Percentiles rank a stretch among this genome's conserved stretches.
phyloP scores from a whole-genome alignment of 306 rosid genomes.

The Quercus rubra region DNA sequence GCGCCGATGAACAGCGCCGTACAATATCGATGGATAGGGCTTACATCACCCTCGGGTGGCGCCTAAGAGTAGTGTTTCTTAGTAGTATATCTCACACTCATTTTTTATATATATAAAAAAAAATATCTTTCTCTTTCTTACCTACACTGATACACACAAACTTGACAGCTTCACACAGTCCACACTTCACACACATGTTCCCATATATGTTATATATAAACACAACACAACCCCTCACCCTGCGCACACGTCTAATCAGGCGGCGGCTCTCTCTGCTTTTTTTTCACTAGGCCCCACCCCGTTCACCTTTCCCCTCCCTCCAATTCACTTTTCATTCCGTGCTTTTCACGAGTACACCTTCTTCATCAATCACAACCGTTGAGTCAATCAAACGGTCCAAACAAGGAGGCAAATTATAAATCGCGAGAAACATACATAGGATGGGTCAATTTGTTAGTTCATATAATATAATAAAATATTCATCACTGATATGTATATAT shows the following conservation, averaged over 20 bases:
- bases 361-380: slow-evolving; percentile 14
- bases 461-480: no score
- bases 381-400: slow-evolving; percentile 36
- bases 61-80: not conserved
- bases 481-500: not conserved
- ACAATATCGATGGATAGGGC: slow-evolving; percentile 48
- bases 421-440: not conserved
- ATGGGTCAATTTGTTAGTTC: not conserved
- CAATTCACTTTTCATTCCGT: not conserved
- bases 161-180: slow-evolving; percentile 12
- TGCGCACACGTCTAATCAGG: slow-evolving; percentile 64
- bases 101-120: no score
- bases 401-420: not conserved
- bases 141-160: not conserved
- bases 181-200: no score
- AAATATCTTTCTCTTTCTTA: no score
- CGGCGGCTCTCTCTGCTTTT: slow-evolving; percentile 54
- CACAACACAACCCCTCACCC: not conserved
- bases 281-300: slow-evolving; percentile 20
- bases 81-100: no score
- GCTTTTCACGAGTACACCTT: not conserved
- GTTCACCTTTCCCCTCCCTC: not conserved
- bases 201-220: no score
- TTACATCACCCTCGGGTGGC: slow-evolving; percentile 32
- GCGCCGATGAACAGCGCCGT: slow-evolving; percentile 49